phyloP scores from a whole-genome alignment of 1,284 basidiomycete species.

The Sanguinoderma infundibulare region DNA sequence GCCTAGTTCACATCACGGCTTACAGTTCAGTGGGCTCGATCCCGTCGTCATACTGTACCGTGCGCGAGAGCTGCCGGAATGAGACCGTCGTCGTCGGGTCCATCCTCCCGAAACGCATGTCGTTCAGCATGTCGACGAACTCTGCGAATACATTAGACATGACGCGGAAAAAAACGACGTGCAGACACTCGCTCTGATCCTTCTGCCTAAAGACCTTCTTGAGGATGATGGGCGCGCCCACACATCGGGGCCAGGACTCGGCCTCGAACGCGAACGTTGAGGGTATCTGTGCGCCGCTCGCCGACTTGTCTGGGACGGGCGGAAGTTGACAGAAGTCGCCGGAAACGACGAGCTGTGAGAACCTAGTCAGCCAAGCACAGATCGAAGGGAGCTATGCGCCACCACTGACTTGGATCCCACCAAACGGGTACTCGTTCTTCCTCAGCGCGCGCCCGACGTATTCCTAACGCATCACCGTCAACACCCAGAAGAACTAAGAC shows the following conservation, averaged over 20 bases:
- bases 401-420: slow-evolving; percentile 69
- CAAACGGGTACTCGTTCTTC: slow-evolving; percentile 58
- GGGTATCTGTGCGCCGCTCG: slow-evolving; percentile 37
- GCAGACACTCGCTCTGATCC: slow-evolving; percentile 52
- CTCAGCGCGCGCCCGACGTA: slow-evolving; percentile 56
- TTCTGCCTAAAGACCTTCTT: slow-evolving; percentile 49
- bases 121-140: slow-evolving; percentile 76
- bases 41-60: slow-evolving; percentile 70
- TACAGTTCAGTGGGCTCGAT: slow-evolving; percentile 85
- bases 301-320: slow-evolving; percentile 59
- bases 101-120: slow-evolving; percentile 67
- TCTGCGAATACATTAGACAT: slow-evolving; percentile 32
- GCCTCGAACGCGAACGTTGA: slow-evolving; percentile 71
- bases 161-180: background rate
- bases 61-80: slow-evolving; percentile 65
- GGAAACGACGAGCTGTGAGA: slow-evolving; percentile 65
- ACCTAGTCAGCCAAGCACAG: background rate
- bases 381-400: background rate
- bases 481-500: background rate
- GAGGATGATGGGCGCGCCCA: slow-evolving; percentile 42
- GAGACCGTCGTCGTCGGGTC: slow-evolving; percentile 48
- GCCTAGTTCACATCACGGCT: too few species aligned
- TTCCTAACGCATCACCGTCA: slow-evolving; percentile 34
- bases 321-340: slow-evolving; percentile 86
- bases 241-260: slow-evolving; percentile 56